Percentiles rank a stretch among this genome's conserved stretches.
Conservation (phyloP, 257 asterid species). For the Solanum arcanum region DNA sequence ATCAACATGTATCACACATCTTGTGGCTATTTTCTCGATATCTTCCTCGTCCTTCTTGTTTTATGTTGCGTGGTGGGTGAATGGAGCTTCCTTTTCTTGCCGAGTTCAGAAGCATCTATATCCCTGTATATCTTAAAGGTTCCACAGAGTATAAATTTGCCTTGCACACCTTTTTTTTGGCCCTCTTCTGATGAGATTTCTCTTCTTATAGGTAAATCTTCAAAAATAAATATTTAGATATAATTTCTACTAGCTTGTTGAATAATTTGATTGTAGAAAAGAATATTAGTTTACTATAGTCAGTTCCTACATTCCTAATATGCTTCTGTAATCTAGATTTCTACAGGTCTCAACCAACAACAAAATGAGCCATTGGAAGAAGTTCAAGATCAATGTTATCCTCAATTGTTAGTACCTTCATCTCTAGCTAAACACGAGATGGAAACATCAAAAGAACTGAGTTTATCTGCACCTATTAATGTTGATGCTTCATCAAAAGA, state of each 20-base stretch:
- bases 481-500: conserved; percentile 13
- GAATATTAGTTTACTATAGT: neutral
- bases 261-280: neutral
- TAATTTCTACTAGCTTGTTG: neutral
- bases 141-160: neutral
- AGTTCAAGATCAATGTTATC: conserved; percentile 38
- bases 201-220: neutral
- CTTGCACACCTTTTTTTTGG: neutral
- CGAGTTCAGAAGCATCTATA: neutral
- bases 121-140: neutral
- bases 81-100: neutral
- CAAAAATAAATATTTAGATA: neutral
- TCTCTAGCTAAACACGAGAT: conserved; percentile 23
- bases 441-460: conserved; percentile 4
- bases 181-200: neutral
- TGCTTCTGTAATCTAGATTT: conserved; percentile 25
- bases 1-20: neutral
- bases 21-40: neutral
- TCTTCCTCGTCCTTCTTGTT: neutral
- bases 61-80: neutral
- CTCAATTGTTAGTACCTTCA: conserved; percentile 33
- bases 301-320: conserved; percentile 6
- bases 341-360: conserved; percentile 36
- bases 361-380: conserved; percentile 27
- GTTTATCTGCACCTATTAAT: conserved; percentile 19